Evolutionary conservation across 1,284 basidiomycete genomes (phyloP), one percentile per base, ranked within the genome.

Genomic region (Malassezia brasiliensis): DNA sequence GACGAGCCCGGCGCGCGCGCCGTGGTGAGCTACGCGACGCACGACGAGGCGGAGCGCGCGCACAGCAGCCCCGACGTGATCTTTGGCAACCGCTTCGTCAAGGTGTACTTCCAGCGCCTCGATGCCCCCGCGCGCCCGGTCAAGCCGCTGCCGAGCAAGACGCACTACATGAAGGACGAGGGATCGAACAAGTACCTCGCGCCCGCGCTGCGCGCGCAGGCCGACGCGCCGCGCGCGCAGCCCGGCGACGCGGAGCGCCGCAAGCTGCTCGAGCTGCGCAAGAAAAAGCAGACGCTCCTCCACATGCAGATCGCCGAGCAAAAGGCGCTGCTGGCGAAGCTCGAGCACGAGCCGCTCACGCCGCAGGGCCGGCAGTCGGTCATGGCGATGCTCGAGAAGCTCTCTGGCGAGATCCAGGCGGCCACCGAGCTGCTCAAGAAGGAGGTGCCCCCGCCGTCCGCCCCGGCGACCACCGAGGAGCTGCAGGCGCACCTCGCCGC

Each of bases 51-150:
- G 0, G 83, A 85, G 66, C 80, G 82, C 20, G 91, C 91, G 0
- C 90, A 91, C 86, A 87, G 86, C 74, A 85, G 83, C 25, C 88
- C 93, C 71, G 89, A 93, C 59, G 89, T 90, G 15, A 85, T 96
- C 25, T 94, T 96, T 70, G 84, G 84, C 15, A 91, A 90, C 66
- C 83, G 91, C 38, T 96, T 96, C 72, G 90, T 96, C 65, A 94
- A 93, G 85, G 63, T 74, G 19, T 74, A 68, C 58, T 74, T 74
- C 62, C 71, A 74, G 54, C 65, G 65, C 32, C 58, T 73, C 9
- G 69, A 73, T 62, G 82, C 9, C 19, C 56, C 41, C 20, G 70
- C 68, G 62, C 60, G 25, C 38, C 63, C 48, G 49, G 40, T 20
- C 25, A 5, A 17, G 35, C 35, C 46, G 40, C 42, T 45, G n/a